These are phyloP conservation scores for Calonectria pseudoturangicola DNA, from an alignment of 2,329 filamentous ascomycete species.

Conservation along the genomic window DNA sequence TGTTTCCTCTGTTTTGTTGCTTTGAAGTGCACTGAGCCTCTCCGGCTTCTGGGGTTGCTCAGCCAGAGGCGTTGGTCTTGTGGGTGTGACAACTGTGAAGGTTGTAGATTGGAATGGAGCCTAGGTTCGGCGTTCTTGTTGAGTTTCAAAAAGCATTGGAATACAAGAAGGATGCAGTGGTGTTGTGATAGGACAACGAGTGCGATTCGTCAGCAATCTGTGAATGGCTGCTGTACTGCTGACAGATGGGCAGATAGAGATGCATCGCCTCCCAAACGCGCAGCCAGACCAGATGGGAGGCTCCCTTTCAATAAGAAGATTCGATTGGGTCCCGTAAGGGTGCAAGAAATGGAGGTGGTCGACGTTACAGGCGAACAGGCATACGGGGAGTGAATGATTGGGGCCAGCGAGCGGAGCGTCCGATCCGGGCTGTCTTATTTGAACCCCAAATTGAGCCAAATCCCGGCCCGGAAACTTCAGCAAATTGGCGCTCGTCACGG, in stretches of 20 bases:
- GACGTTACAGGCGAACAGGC: not conserved
- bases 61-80: too few species aligned
- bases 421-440: conserved; percentile 7
- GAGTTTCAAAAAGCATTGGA: not conserved
- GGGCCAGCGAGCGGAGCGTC: not conserved
- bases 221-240: not conserved
- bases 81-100: not conserved
- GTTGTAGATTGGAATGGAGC: not conserved
- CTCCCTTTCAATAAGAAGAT: not conserved
- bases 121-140: not conserved
- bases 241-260: not conserved
- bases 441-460: not conserved
- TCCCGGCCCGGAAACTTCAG: conserved; percentile 5
- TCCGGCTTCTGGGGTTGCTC: not conserved
- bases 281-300: not conserved
- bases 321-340: not conserved
- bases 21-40: not conserved
- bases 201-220: conserved; percentile 3
- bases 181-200: not conserved
- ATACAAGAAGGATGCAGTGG: not conserved
- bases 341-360: not conserved
- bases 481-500: not conserved
- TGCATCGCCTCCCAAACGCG: not conserved
- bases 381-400: not conserved
- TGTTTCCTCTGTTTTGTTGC: not conserved